phyloP scores from a whole-genome alignment of 331 rosid genomes.

The Erythrophleum ivorense region DNA sequence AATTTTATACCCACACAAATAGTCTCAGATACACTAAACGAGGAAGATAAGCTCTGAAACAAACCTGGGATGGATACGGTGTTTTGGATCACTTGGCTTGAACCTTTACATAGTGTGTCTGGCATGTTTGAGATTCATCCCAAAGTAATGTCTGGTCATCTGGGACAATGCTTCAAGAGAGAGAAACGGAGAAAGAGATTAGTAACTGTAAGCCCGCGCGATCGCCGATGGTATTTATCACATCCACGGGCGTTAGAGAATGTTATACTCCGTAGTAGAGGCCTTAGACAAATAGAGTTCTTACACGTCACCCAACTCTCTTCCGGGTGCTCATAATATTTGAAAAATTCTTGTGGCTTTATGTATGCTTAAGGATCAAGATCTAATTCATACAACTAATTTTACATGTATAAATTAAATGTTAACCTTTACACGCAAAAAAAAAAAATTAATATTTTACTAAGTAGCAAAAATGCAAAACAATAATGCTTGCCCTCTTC shows the following conservation, averaged over 20 bases:
- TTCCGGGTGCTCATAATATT: slow-evolving; percentile 2
- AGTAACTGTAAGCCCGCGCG: slow-evolving; percentile 60
- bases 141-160: slow-evolving; percentile 8
- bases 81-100: slow-evolving; percentile 34
- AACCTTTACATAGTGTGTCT: slow-evolving; percentile 13
- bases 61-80: slow-evolving; percentile 44
- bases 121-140: slow-evolving; percentile 39
- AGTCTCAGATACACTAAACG: background rate
- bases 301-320: slow-evolving; percentile 38
- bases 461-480: no score
- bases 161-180: slow-evolving; percentile 29
- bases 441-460: no score
- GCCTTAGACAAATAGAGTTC: background rate
- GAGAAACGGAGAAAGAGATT: slow-evolving; percentile 36
- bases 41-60: background rate
- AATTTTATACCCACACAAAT: background rate
- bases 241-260: slow-evolving; percentile 55
- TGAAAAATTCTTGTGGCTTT: background rate
- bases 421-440: no score
- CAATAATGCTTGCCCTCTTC: background rate
- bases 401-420: no score
- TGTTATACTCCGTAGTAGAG: background rate
- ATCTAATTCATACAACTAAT: no score
- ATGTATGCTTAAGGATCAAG: no score
- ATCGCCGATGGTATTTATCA: slow-evolving; percentile 66